Base-by-base conservation (phyloP, 1,284 basidiomycete species). In the Fomitopsis schrenkii region DNA sequence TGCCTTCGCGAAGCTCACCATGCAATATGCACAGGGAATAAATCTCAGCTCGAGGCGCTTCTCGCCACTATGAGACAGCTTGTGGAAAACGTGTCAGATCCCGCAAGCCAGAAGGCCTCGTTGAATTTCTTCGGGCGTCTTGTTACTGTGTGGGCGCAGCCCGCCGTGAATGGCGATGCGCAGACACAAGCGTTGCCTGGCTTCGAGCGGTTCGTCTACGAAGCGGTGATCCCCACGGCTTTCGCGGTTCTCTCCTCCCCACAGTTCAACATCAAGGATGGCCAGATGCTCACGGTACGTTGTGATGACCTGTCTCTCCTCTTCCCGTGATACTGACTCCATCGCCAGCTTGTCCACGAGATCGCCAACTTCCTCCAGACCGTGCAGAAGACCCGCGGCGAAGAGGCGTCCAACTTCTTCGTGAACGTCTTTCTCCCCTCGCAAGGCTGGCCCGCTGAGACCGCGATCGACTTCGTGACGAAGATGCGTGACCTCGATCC, bases 181-280 rank as follows among this genome's bases (percentile, higher is more conserved):
- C 74, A 76, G 45, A 72, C 70, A 59, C 64, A 76, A 52, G 74
- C 73, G 10, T 80, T 99, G 33, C 94, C 94, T 14, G 97, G 97
- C 1, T 99, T 98, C 71, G 95, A 98, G 68, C 83, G 85, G 14
- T 97, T 97, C 72, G 83, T 98, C 56, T 99, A 99, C 73, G 91
- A 97, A 66, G 86, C 89, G 9, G 78, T 98, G 46, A 80, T 98
- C 57, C 93, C 93, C 4, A 79, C 89, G 1, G 89, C 90, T 38
- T 98, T 99, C 73, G 82, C 87, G 26, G 87, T 98, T 5, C 87
- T 95, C 0, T 88, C 91, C 12, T 81, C 84, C 26, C 84, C 90
- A 0, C 83, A 87, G 46, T 95, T 98, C 72, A 97, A 97, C 71
- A 80, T 92, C 66, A 91, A 91, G 69, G 94, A 97, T 70, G 94